Percentiles rank a stretch among this genome's conserved stretches.
Evolutionary conservation across 371 early-diverging fungal genomes (phyloP).

Genomic region (Ordospora pajunii): DNA sequence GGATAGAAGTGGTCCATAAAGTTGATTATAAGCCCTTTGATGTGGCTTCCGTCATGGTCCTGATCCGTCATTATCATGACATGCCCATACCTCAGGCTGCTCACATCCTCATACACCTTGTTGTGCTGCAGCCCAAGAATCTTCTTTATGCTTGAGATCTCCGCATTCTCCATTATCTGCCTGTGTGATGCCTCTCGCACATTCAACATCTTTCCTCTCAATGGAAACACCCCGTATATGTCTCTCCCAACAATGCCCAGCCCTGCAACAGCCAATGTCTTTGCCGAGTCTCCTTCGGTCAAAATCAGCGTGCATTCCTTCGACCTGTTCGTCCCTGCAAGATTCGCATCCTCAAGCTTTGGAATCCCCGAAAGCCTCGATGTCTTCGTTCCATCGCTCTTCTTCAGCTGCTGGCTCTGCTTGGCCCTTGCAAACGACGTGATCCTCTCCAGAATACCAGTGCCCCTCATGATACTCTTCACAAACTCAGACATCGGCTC

Average conservation of each 20-base stretch:
- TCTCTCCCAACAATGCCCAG: conserved; percentile 84
- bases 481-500: conserved; percentile 71
- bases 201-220: conserved; percentile 93
- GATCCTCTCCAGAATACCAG: conserved; percentile 76
- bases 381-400: conserved; percentile 74
- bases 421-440: conserved; percentile 70
- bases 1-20: conserved; percentile 94
- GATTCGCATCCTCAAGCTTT: conserved; percentile 93
- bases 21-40: conserved; percentile 95
- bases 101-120: conserved; percentile 67
- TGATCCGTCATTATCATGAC: conserved; percentile 99
- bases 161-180: conserved; percentile 74
- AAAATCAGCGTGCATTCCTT: conserved; percentile 84
- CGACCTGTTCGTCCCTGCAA: conserved; percentile 74
- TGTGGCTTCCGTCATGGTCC: conserved; percentile 97
- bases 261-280: conserved; percentile 83
- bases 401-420: conserved; percentile 74
- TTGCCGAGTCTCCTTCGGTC: conserved; percentile 99
- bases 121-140: conserved; percentile 90
- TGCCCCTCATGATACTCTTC: conserved; percentile 66
- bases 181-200: conserved; percentile 79
- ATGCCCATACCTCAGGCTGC: conserved; percentile 80
- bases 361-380: conserved; percentile 71
- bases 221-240: conserved; percentile 87
- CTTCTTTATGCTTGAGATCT: conserved; percentile 80